These are phyloP conservation scores for Aspergillus quadricinctus DNA, from an alignment of 2,329 filamentous ascomycete species.

Conservation along the genomic window DNA sequence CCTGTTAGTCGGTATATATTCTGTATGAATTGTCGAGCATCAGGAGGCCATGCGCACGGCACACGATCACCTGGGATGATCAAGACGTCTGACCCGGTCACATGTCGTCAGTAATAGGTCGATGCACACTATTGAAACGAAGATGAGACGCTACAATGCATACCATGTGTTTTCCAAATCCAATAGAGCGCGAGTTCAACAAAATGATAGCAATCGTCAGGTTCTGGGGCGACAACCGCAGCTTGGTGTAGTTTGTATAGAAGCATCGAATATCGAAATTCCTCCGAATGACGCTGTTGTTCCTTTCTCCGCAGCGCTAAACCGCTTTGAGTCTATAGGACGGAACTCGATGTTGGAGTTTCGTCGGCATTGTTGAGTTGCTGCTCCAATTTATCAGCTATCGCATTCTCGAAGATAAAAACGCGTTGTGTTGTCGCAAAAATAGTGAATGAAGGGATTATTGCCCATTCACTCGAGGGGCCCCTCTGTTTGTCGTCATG, in stretches of 20 bases:
- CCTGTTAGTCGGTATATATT: neutral
- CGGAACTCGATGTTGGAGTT: conserved; percentile 2
- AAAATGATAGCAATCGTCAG: neutral
- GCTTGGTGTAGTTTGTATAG: neutral
- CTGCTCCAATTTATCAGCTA: neutral
- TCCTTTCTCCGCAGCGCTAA: conserved; percentile 17
- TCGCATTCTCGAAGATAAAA: conserved; percentile 9
- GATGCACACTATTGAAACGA: neutral
- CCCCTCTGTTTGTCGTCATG: conserved; percentile 25
- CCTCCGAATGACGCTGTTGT: conserved; percentile 6
- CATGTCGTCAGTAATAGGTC: conserved; percentile 11
- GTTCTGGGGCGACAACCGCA: neutral
- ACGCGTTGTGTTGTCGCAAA: neutral
- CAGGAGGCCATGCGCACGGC: neutral
- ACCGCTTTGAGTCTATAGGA: conserved; percentile 4
- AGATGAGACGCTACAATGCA: neutral
- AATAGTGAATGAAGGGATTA: conserved; percentile 7
- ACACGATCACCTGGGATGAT: conserved; percentile 7
- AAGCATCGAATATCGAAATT: neutral
- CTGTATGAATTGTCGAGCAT: neutral
- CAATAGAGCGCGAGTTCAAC: neutral
- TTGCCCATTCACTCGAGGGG: conserved; percentile 2
- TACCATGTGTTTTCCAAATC: neutral
- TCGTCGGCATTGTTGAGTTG: conserved; percentile 1
- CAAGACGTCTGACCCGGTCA: conserved; percentile 17